Evolutionary conservation across 257 asterid genomes (phyloP).

Genomic region (Solanum medicagineum): DNA sequence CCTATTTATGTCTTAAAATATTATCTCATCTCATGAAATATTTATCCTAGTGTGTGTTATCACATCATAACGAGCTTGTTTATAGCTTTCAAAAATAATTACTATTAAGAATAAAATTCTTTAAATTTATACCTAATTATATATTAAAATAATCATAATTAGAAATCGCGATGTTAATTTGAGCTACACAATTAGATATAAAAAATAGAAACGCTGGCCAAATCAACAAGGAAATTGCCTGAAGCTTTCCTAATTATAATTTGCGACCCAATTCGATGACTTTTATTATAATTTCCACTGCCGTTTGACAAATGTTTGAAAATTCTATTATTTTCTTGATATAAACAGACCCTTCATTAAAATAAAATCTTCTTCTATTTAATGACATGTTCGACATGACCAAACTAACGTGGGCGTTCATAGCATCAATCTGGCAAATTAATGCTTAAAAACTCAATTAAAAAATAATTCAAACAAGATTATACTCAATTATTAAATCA

Average conservation of each 20-base stretch:
- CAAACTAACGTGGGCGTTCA: not conserved
- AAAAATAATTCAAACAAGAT: not conserved
- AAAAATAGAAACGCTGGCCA: not conserved
- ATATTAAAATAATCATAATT: not conserved
- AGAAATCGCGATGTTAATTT: too few species aligned
- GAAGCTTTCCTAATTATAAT: not conserved
- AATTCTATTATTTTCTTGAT: too few species aligned
- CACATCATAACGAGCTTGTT: not conserved
- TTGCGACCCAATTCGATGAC: not conserved
- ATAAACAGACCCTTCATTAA: not conserved
- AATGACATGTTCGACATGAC: not conserved
- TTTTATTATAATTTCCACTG: not conserved
- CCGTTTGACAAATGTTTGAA: not conserved
- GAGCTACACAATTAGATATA: not conserved
- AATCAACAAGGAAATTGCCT: not conserved
- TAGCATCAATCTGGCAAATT: not conserved
- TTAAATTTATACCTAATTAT: too few species aligned
- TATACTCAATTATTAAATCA: not conserved
- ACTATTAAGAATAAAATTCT: not conserved
- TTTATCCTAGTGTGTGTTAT: too few species aligned
- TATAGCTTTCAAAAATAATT: not conserved
- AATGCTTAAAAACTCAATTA: not conserved
- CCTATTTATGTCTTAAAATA: not conserved
- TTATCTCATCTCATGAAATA: not conserved
- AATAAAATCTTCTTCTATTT: not conserved